Conservation (phyloP, 495 filamentous ascomycete species). For the Penicillium canescens region DNA sequence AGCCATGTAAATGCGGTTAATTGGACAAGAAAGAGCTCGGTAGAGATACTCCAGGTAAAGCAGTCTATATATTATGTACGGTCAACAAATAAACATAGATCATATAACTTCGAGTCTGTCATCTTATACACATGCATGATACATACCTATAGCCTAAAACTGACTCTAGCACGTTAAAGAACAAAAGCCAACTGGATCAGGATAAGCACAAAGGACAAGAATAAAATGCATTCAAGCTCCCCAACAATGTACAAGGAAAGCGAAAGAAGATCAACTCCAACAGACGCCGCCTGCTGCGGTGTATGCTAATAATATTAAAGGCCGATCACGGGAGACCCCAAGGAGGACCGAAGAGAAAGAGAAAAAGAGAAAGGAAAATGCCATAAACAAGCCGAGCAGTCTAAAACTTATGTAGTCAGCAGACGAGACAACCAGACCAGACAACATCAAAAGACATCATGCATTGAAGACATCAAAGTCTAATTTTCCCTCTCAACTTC, state of each 20-base stretch:
- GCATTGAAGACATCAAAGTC: constrained; percentile 1
- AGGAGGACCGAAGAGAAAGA: constrained; percentile 7
- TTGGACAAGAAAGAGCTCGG: too few species aligned
- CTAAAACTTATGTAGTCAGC: neutral
- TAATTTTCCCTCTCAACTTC: constrained; percentile 39
- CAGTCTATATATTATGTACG: too few species aligned
- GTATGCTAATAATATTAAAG: constrained; percentile 21
- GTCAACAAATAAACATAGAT: too few species aligned
- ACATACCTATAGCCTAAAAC: too few species aligned
- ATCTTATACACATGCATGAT: too few species aligned
- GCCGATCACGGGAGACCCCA: neutral
- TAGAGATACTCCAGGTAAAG: too few species aligned
- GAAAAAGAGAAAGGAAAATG: constrained; percentile 1
- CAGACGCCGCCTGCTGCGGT: constrained; percentile 23
- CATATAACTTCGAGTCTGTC: too few species aligned
- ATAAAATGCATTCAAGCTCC: constrained; percentile 21
- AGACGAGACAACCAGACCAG: too few species aligned
- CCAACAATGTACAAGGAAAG: constrained; percentile 19
- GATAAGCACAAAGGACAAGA: neutral
- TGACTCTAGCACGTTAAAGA: too few species aligned
- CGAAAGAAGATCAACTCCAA: constrained; percentile 14
- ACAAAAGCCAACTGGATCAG: neutral
- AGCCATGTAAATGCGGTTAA: too few species aligned
- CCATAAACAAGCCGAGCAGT: neutral
- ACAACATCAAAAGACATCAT: constrained; percentile 1